phyloP scores from a whole-genome alignment of 345 rosid species.

The Camelina hispida region DNA sequence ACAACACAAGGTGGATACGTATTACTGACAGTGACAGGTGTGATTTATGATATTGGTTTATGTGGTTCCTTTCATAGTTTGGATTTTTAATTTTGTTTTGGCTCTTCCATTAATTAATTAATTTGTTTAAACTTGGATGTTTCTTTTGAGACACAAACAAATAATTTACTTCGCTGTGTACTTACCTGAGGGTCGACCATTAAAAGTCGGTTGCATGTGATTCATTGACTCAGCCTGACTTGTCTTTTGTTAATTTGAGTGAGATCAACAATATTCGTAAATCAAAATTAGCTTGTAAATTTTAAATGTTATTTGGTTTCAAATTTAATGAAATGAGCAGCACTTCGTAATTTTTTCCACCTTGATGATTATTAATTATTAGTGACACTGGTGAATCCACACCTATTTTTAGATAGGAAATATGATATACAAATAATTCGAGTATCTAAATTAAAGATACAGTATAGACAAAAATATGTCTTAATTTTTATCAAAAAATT shows the following conservation, averaged over 20 bases:
- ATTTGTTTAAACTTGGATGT: neutral
- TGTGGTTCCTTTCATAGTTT: neutral
- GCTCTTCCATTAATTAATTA: neutral
- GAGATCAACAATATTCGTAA: neutral
- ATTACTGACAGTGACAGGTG: neutral
- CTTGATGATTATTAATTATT: no score
- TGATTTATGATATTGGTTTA: neutral
- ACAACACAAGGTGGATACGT: neutral
- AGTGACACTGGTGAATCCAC: no score
- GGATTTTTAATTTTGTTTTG: neutral
- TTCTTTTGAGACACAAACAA: slow-evolving; percentile 10
- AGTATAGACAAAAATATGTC: no score
- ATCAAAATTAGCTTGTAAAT: neutral
- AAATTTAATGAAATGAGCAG: no score
- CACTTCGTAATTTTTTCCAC: no score
- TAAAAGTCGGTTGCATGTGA: slow-evolving; percentile 33
- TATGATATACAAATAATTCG: no score
- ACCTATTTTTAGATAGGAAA: no score
- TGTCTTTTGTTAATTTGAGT: neutral
- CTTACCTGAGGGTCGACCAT: slow-evolving; percentile 13
- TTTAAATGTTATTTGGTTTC: no score
- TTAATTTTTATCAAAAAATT: no score
- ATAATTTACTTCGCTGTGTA: slow-evolving; percentile 13
- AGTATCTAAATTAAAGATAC: no score
- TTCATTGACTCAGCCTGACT: neutral